phyloP scores from a whole-genome alignment of 202 grass and related monocot species.

The Eragrostis tef region DNA sequence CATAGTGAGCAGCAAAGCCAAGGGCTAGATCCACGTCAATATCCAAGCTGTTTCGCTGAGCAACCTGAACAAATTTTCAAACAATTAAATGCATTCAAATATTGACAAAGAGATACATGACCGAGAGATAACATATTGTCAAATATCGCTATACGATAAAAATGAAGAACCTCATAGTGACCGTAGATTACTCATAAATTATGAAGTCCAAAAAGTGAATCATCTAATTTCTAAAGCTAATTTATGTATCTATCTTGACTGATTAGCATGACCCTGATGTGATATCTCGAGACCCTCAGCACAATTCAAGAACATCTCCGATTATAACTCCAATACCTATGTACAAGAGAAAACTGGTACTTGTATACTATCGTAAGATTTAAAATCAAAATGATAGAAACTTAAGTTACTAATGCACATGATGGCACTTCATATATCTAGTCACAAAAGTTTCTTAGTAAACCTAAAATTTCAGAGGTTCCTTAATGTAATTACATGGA shows the following conservation, averaged over 20 bases:
- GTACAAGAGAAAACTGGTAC: conserved; percentile 17
- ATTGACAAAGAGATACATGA: neutral
- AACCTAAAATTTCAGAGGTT: too few relatives aligned
- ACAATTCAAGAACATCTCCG: conserved; percentile 16
- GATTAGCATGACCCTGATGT: too few relatives aligned
- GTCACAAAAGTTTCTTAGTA: too few relatives aligned
- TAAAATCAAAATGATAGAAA: neutral
- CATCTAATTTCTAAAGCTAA: too few relatives aligned
- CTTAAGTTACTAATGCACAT: neutral
- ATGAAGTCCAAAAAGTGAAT: neutral
- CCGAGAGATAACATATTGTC: neutral
- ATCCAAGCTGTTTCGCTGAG: conserved; percentile 93
- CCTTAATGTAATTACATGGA: too few relatives aligned
- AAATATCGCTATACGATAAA: conserved; percentile 27
- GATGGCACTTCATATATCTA: neutral
- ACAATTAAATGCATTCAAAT: conserved; percentile 36
- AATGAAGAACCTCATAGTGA: neutral
- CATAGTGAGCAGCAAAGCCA: conserved; percentile 88
- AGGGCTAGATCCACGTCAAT: conserved; percentile 95
- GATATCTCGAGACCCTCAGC: neutral
- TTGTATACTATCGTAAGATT: neutral
- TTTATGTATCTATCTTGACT: too few relatives aligned
- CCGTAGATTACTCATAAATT: neutral
- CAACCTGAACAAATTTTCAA: conserved; percentile 66
- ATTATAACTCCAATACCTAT: neutral